Percentiles rank a stretch among this genome's conserved stretches.
These are phyloP conservation scores for Austroboletus festivus DNA, from an alignment of 768 basidiomycete species.

Conservation along the genomic window DNA sequence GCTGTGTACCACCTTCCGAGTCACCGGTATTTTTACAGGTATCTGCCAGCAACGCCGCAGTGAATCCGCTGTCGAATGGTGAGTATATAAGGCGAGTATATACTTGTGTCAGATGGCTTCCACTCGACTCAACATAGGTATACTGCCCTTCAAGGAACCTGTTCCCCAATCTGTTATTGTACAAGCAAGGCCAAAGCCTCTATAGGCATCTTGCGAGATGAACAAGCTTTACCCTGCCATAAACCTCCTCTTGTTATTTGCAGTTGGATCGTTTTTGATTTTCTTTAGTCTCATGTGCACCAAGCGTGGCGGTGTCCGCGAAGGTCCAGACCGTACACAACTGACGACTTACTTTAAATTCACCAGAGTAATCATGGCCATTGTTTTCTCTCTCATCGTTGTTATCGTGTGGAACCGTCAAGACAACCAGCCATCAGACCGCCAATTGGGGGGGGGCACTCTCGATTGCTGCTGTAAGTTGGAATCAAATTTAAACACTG, in stretches of 20 bases:
- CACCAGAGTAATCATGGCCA: neutral
- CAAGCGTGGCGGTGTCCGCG: neutral
- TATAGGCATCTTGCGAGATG: neutral
- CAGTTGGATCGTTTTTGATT: slow-evolving; percentile 1
- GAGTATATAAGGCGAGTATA: too few relatives aligned
- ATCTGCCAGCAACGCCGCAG: too few relatives aligned
- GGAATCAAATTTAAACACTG: neutral
- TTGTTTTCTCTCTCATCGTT: neutral
- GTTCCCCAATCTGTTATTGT: neutral
- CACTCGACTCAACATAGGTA: too few relatives aligned
- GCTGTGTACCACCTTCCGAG: neutral
- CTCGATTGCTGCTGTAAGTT: slow-evolving; percentile 5
- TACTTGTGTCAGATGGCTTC: too few relatives aligned
- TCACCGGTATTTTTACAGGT: neutral
- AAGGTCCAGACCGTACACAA: neutral
- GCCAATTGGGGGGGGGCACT: neutral
- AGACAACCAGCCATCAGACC: neutral
- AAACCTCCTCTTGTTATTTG: neutral
- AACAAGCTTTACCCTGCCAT: neutral
- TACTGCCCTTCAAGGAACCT: neutral
- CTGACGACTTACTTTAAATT: neutral
- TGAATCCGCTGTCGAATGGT: too few relatives aligned
- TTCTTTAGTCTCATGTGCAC: neutral
- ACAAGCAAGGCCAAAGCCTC: neutral
- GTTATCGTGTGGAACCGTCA: neutral